Evolutionary conservation across 805 yeast genomes (phyloP).

Genomic region (Candida golubevii): DNA sequence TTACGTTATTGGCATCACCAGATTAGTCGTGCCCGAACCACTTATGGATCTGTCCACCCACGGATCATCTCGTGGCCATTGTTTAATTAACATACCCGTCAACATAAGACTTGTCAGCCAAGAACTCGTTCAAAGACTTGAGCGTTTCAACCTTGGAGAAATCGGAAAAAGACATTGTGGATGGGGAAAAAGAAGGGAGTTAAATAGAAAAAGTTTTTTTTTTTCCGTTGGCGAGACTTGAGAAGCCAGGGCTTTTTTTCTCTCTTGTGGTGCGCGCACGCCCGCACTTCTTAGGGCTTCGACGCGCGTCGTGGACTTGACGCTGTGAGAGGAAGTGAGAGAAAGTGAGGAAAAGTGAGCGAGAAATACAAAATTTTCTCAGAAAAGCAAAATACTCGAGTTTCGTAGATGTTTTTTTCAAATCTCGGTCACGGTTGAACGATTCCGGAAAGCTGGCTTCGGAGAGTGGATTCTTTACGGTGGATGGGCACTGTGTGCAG

Average conservation of each 20-base stretch:
- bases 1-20: no score
- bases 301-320: neutral
- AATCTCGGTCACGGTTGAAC: no score
- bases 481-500: no score
- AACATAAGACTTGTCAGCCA: conserved; percentile 90
- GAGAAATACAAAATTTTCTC: no score
- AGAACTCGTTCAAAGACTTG: conserved; percentile 71
- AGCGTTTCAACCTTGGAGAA: conserved; percentile 67
- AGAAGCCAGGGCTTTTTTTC: conserved; percentile 3
- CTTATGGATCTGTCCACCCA: neutral
- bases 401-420: no score
- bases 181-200: conserved; percentile 8
- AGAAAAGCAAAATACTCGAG: no score
- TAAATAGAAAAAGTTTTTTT: conserved; percentile 10
- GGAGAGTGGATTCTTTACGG: no score
- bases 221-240: conserved; percentile 8
- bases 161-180: conserved; percentile 68
- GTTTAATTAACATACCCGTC: conserved; percentile 72
- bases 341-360: no score
- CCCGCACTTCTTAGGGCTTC: conserved; percentile 12
- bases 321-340: no score
- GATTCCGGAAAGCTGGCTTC: no score
- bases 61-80: neutral
- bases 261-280: conserved; percentile 15
- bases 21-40: no score